Base-by-base conservation (phyloP, 2,329 filamentous ascomycete species). In the Colletotrichum sp. region DNA sequence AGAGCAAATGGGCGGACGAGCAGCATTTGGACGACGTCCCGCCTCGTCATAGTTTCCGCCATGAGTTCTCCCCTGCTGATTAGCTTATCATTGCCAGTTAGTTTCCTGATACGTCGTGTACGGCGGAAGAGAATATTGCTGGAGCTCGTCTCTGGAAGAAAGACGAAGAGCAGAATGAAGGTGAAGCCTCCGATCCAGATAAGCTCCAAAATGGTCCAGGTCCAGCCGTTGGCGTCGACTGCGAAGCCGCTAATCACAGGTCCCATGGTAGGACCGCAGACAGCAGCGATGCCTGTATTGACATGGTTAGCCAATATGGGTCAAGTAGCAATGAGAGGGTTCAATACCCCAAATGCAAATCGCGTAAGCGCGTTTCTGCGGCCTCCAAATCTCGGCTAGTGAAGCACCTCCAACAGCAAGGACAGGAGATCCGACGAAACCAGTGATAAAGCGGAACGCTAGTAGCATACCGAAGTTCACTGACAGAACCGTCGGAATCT, bases 1-100 rank as follows among this genome's bases (percentile, higher is more conserved):
- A 85, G 81, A 63, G 83, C 79, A 48, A 84, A 79, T 0, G 82
- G 81, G 48, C 80, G 79, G 36, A 82, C 71, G 7, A 83, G 71
- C 4, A 80, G 77, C 55, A 78, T 72, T 60, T 77, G 72, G 5
- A 78, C 71, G 18, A 82, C 36, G 2, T 79, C 78, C 59, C 72
- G 80, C 6, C 64, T 34, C 2, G 77, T 77, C 66, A 80, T 68
- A 2, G 72, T 71, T 8, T 77, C 36, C 7, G 72, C 72, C 3
- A 78, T 66, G 0, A 80, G 34, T 5, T 79, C 74, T 13, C 68
- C 34, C 65, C 39, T 32, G 26, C 68, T 63, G 16, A 55, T 68
- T 1, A 77, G 39, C 7, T 24, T 78, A 6, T 26, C 8, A 30
- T 79, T 77, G 8, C 77, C 78, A 1, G 75, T 81, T 0, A 68